Evolutionary conservation across 2,329 filamentous ascomycete species (phyloP).

Genomic region (Xylariaceae sp.): DNA sequence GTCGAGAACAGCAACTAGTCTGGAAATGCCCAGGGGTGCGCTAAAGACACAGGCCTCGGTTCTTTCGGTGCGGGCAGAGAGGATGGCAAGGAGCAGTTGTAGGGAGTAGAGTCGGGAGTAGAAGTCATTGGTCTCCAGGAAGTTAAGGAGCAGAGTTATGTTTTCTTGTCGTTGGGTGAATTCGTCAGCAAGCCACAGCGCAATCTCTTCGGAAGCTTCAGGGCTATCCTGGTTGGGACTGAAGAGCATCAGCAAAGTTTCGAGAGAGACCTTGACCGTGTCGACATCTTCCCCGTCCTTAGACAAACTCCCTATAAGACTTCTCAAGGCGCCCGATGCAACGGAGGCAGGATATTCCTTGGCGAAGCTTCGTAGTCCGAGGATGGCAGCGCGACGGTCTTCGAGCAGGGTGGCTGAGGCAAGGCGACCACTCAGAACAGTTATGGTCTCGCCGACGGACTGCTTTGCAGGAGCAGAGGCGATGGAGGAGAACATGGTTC

Average conservation of each 20-base stretch:
- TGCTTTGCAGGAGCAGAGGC: conserved; percentile 85
- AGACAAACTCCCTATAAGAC: conserved; percentile 80
- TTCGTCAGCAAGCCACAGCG: conserved; percentile 94
- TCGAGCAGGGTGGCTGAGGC: conserved; percentile 89
- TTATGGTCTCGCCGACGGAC: conserved; percentile 93
- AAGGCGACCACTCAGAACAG: conserved; percentile 82
- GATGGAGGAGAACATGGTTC: conserved; percentile 63
- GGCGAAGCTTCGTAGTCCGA: conserved; percentile 91
- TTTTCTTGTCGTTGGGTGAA: conserved; percentile 98
- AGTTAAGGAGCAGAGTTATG: conserved; percentile 84
- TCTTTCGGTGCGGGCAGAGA: conserved; percentile 81
- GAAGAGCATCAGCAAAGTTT: conserved; percentile 95
- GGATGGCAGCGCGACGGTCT: conserved; percentile 89
- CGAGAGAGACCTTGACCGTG: conserved; percentile 90
- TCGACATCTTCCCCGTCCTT: conserved; percentile 95
- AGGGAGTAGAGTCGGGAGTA: conserved; percentile 90
- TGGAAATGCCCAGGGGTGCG: conserved; percentile 84
- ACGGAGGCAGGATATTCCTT: conserved; percentile 97
- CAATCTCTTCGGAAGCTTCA: conserved; percentile 95
- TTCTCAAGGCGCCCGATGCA: conserved; percentile 86
- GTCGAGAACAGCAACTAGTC: conserved; percentile 81
- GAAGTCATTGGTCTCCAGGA: conserved; percentile 85
- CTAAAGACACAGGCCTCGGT: conserved; percentile 94
- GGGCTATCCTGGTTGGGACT: conserved; percentile 71
- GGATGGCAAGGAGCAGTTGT: conserved; percentile 85